These are phyloP conservation scores for Ogataea siamensis DNA, from an alignment of 805 yeast species.

Conservation along the genomic window DNA sequence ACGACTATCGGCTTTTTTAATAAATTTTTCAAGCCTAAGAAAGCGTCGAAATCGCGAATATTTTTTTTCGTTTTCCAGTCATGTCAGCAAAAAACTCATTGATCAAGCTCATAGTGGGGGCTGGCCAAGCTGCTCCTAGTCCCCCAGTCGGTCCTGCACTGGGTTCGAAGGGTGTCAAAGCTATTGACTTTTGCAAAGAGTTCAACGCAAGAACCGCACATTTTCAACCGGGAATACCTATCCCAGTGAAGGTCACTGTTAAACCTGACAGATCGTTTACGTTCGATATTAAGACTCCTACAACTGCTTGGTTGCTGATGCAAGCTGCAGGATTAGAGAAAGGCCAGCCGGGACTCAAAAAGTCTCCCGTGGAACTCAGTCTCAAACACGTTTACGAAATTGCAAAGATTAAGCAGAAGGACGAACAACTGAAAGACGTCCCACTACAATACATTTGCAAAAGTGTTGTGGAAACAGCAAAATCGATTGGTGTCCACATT, in stretches of 20 bases:
- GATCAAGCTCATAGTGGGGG: conserved; percentile 89
- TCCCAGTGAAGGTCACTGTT: conserved; percentile 81
- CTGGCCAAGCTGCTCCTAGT: conserved; percentile 97
- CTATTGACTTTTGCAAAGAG: conserved; percentile 97
- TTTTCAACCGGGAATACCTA: conserved; percentile 80
- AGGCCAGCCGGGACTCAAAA: conserved; percentile 72
- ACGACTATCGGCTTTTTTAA: neutral
- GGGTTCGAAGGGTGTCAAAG: conserved; percentile 98
- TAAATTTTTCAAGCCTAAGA: neutral
- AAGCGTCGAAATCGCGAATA: conserved; percentile 1
- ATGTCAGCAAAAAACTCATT: conserved; percentile 54
- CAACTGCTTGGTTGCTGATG: conserved; percentile 81
- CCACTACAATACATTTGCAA: conserved; percentile 77
- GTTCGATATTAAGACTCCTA: conserved; percentile 87
- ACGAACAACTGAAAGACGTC: conserved; percentile 68
- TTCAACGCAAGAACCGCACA: conserved; percentile 96
- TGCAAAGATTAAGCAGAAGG: conserved; percentile 89
- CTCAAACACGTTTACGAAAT: conserved; percentile 92
- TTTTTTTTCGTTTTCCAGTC: conserved; percentile 4
- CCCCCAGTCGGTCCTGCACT: conserved; percentile 99
- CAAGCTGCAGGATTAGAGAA: conserved; percentile 78
- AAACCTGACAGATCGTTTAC: conserved; percentile 89
- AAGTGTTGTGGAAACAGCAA: conserved; percentile 84
- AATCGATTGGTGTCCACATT: conserved; percentile 81
- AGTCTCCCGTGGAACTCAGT: conserved; percentile 43